Conservation (phyloP, 768 basidiomycete genomes). For the Lyophyllum semitale region DNA sequence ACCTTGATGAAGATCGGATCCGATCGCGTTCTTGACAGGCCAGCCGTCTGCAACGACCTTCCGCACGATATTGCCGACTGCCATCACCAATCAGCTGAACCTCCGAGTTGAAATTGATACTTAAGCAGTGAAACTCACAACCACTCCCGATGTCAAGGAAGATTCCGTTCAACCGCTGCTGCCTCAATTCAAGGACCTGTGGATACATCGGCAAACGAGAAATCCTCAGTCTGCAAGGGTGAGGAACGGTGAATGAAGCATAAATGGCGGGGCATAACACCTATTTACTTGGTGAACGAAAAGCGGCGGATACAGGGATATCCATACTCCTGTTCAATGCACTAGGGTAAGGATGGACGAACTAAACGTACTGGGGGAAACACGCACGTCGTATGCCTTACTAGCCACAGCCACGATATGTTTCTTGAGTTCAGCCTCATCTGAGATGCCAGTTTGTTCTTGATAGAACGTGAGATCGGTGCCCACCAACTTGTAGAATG, state of each 20-base stretch:
- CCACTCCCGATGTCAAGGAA: slow-evolving; percentile 37
- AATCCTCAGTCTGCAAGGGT: slow-evolving; percentile 26
- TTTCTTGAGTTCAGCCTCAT: slow-evolving; percentile 27
- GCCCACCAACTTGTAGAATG: too few relatives aligned
- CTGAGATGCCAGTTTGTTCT: slow-evolving; percentile 27
- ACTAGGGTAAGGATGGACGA: too few relatives aligned
- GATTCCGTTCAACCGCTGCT: slow-evolving; percentile 21
- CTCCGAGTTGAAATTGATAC: neutral
- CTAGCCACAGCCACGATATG: slow-evolving; percentile 33
- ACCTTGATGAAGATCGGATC: slow-evolving; percentile 32
- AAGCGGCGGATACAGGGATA: slow-evolving; percentile 35
- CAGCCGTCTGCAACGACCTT: slow-evolving; percentile 35
- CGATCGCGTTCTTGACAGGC: slow-evolving; percentile 30
- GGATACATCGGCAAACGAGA: slow-evolving; percentile 27
- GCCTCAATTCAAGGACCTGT: slow-evolving; percentile 22
- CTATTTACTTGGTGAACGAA: slow-evolving; percentile 30
- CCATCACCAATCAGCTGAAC: too few relatives aligned
- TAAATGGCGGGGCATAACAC: too few relatives aligned
- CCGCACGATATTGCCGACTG: slow-evolving; percentile 34
- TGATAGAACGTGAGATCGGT: slow-evolving; percentile 26
- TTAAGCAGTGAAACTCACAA: slow-evolving; percentile 19
- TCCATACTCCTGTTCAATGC: slow-evolving; percentile 26
- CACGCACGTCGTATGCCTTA: too few relatives aligned
- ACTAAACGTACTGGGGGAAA: too few relatives aligned
- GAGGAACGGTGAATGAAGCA: neutral